Conservation (phyloP, 2,329 filamentous ascomycete species). For the Pyrenochaeta sp. region DNA sequence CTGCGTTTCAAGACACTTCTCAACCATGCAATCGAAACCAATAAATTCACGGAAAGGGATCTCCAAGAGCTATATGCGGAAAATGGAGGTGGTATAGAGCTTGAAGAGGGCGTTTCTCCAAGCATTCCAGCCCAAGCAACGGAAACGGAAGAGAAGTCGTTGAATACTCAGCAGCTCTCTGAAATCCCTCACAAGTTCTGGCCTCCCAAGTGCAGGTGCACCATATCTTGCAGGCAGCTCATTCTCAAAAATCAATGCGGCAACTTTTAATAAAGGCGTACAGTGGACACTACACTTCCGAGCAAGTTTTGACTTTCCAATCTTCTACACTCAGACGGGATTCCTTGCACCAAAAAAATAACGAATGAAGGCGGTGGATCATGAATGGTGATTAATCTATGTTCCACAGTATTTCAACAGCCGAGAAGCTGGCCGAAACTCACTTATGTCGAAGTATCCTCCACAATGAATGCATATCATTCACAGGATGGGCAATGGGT, state of each 20-base stretch:
- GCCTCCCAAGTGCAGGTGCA: conserved; percentile 24
- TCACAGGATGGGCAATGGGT: too few species aligned
- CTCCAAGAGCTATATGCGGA: conserved; percentile 25
- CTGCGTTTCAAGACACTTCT: conserved; percentile 11
- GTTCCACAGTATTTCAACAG: too few species aligned
- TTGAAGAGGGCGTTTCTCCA: conserved; percentile 8
- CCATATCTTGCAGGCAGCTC: conserved; percentile 8
- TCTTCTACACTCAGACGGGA: too few species aligned
- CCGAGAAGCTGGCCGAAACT: too few species aligned
- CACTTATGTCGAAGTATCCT: too few species aligned
- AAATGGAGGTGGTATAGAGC: conserved; percentile 22
- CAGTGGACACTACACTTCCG: too few species aligned
- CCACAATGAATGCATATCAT: too few species aligned
- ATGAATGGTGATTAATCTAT: too few species aligned
- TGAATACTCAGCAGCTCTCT: neutral
- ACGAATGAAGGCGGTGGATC: too few species aligned
- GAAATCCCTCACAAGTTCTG: conserved; percentile 11
- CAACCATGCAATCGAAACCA: neutral
- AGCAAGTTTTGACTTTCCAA: too few species aligned
- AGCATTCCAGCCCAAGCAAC: neutral
- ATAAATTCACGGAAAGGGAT: conserved; percentile 20
- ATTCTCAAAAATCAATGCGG: neutral
- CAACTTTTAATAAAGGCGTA: neutral
- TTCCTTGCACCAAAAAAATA: too few species aligned
- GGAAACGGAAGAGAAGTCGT: neutral